Base-by-base conservation (phyloP, 2,329 filamentous ascomycete species). In the Basipetospora chlamydospora region DNA sequence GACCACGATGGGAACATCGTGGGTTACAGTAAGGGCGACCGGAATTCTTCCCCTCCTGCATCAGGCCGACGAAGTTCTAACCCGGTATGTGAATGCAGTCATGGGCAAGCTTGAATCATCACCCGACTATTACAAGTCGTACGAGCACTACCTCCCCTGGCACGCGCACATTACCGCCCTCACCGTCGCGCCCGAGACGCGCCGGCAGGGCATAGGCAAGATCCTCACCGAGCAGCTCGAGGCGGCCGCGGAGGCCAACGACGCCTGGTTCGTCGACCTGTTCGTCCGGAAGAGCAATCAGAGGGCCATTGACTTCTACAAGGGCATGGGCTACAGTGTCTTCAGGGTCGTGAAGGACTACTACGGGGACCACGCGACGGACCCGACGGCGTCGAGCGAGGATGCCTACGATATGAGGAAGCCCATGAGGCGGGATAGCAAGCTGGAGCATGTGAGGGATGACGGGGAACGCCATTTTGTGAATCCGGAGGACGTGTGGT, bases 371-470 rank as follows among this genome's bases (percentile, higher is more conserved):
- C 82, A 92, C 52, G 71, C 77, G 21, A 69, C 63, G 37, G 70
- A 75, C 37, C 72, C 74, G 3, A 72, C 67, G 8, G 64, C 70
- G 41, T 63, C 62, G 12, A 72, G 74, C 35, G 86, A 93, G 57
- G 88, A 96, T 62, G 90, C 88, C 13, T 90, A 84, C 55, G 90
- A 98, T 60, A 98, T 98, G 90, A 75, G 90, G 45, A 96, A 95
- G 56, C 74, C 85, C 26, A 74, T 88, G 61, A 81, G 73, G 57
- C 72, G 87, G 50, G 90, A 98, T 59, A 73, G 69, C 55, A 71
- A 78, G 39, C 61, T 69, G 40, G 71, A 82, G 55, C 84, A 92
- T 57, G 69, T 93, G 33, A 72, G 90, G 44, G 72, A 79, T 37
- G 74, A 88, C 47, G 90, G 90, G 13, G 81, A 90, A 62, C 67